A percentile compares a stretch with the other conserved stretches of the same genome.
Conservation (phyloP, 352 stramenopile species). For the Peronospora destructor region DNA sequence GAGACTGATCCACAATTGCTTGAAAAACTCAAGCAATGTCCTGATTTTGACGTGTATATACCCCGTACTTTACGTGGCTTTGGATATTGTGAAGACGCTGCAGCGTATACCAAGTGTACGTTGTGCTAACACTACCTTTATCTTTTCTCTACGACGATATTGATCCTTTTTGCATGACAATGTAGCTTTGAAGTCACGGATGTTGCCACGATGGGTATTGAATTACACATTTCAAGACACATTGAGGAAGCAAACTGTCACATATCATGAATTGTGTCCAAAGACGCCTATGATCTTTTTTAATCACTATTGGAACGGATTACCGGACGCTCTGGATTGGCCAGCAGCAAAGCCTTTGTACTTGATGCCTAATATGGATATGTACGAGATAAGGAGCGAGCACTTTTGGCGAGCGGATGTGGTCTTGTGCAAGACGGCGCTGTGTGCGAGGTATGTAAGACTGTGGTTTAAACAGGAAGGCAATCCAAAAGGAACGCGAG, state of each 20-base stretch:
- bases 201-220: constrained; percentile 40
- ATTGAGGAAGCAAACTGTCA: constrained; percentile 16
- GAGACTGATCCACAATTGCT: constrained; percentile 36
- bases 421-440: constrained; percentile 43
- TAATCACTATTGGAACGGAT: constrained; percentile 50
- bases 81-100: constrained; percentile 69
- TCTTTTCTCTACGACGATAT: not conserved
- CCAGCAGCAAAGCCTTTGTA: constrained; percentile 39
- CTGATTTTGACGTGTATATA: constrained; percentile 62
- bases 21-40: constrained; percentile 39
- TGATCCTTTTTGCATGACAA: too few relatives aligned
- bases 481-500: constrained; percentile 38
- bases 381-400: constrained; percentile 44
- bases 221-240: constrained; percentile 26
- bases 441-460: constrained; percentile 33
- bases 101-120: constrained; percentile 58
- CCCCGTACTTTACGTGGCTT: constrained; percentile 37
- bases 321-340: constrained; percentile 26
- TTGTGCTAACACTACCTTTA: constrained; percentile 1
- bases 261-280: constrained; percentile 51
- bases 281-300: constrained; percentile 46
- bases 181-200: constrained; percentile 35
- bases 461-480: constrained; percentile 57
- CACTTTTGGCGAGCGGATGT: constrained; percentile 43
- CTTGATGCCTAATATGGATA: constrained; percentile 55